Base-by-base conservation (phyloP, 345 rosid genomes). In the Excoecaria agallocha region DNA sequence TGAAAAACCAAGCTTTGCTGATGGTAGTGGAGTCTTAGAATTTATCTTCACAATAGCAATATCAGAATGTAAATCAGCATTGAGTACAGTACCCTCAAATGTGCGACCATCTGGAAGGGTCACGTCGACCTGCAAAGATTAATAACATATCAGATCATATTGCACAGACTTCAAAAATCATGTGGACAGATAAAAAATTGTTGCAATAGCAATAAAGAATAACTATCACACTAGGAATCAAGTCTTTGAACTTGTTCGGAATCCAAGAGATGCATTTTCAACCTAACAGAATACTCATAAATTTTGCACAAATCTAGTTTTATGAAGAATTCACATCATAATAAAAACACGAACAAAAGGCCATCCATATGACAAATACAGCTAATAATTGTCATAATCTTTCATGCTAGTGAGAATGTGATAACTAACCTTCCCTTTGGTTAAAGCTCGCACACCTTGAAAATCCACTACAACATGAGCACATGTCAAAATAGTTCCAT, bases 81-180 rank as follows among this genome's bases (percentile, higher is more conserved):
- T 88, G 55, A 88, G 72, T 76, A 94, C 97, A 41, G 83, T 87
- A 30, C 97, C 98, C 78, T 89, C 86, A 75, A 92, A 94, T 9
- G 87, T 88, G 73, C 97, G 84, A 66, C 98, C 97, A 86, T 94
- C 98, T 87, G 92, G 98, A 85, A 94, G 83, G 62, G 93, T 91
- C 80, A 94, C 98, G 50, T 88, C 92, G 72, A 94, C 90, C 98
- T 94, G 78, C 67, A 84, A 69, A 37, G n/a, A 51, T 59, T 71
- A 38, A 46, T 54, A 30, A 48, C 8, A 50, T 35, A 55, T 65
- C 35, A 24, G 19, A 67, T 12, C 43, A 8, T 22, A 24, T 11
- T 6, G 50, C 24, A 8, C 13, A 62, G 46, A 62, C 46, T 17
- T 62, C 3, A 57, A 10, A 57, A 57, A 8, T 1, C 1, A 56